Evolutionary conservation across 179 eudicot species (phyloP), one percentile per base, ranked within the genome.

Genomic region (Silene vulgaris): DNA sequence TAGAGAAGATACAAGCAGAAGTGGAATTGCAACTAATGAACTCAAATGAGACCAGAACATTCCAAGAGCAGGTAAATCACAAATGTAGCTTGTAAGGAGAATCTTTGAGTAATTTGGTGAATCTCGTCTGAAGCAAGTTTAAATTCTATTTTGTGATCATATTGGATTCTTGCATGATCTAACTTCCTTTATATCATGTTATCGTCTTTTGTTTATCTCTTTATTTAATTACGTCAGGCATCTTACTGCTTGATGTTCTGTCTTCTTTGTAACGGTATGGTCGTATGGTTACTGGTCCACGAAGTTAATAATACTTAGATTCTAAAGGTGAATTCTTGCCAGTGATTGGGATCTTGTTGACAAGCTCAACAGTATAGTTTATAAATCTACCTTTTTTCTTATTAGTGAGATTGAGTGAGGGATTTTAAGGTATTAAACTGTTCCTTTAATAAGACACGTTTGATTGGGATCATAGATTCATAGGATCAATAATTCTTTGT

Each of bases 1-100:
- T 96, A 83, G 93, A 93, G 82, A 96, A 86, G 89, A 93, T 96
- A 84, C 99, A 96, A 80, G 82, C 92, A 59, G 83, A 82, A 68
- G 88, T 93, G 73, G 97, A 93, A 83, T 71, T 79, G 77, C 93
- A 80, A 79, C 70, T 96, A 75, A 90, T 90, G 74, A 88, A 85
- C 86, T 88, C 92, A 71, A 93, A 96, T 78, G 97, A 90, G 75
- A 85, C 88, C 32, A 83, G 93, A 82, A 87, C 87, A 77, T 93
- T 90, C 80, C 89, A 90, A 75, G 96, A 87, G 80, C 97, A 91
- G 92, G 99, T 93, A 82, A 20, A 16, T 72, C 48, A 71, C 52
- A 63, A 50, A 23, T 74, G 23, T 45, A 35, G 71, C 69, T 43
- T 65, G 59, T 69, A 19, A 23, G 37, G 69, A 37, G n/a, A 54